Percentiles rank a stretch among this genome's conserved stretches.
Evolutionary conservation across 2,329 filamentous ascomycete genomes (phyloP).

Genomic region (Stagonosporopsis vannaccii): DNA sequence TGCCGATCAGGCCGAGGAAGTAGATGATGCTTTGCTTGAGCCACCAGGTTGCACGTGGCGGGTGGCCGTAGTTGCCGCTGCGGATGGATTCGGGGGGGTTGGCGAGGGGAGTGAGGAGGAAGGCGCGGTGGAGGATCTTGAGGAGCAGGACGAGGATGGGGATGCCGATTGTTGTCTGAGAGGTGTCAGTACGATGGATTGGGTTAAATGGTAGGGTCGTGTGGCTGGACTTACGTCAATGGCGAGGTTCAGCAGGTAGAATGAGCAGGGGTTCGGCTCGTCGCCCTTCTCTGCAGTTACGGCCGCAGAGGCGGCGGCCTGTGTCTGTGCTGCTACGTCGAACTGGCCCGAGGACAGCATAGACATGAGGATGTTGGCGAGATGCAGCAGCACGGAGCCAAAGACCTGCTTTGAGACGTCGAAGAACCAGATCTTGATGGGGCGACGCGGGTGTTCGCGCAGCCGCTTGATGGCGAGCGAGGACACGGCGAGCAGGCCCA

Average conservation of each 20-base stretch:
- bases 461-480: conserved; percentile 93
- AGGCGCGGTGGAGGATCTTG: conserved; percentile 74
- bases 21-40: conserved; percentile 96
- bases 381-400: conserved; percentile 87
- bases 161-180: conserved; percentile 91
- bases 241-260: conserved; percentile 90
- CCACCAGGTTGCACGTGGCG: conserved; percentile 87
- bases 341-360: conserved; percentile 92
- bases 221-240: conserved; percentile 78
- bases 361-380: conserved; percentile 94
- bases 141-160: conserved; percentile 92
- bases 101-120: conserved; percentile 78
- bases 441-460: conserved; percentile 88
- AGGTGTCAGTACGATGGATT: conserved; percentile 8
- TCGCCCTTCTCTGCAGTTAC: conserved; percentile 44
- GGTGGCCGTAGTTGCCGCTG: conserved; percentile 88
- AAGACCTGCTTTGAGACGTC: conserved; percentile 98
- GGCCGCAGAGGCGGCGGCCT: conserved; percentile 33
- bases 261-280: conserved; percentile 91
- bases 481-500: conserved; percentile 82
- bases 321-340: conserved; percentile 65
- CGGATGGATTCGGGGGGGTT: conserved; percentile 86
- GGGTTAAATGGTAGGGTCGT: too few relatives aligned
- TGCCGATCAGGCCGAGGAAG: conserved; percentile 90
- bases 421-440: conserved; percentile 96